Base-by-base conservation (phyloP, 2,329 filamentous ascomycete genomes). In the Diaporthe sp. region DNA sequence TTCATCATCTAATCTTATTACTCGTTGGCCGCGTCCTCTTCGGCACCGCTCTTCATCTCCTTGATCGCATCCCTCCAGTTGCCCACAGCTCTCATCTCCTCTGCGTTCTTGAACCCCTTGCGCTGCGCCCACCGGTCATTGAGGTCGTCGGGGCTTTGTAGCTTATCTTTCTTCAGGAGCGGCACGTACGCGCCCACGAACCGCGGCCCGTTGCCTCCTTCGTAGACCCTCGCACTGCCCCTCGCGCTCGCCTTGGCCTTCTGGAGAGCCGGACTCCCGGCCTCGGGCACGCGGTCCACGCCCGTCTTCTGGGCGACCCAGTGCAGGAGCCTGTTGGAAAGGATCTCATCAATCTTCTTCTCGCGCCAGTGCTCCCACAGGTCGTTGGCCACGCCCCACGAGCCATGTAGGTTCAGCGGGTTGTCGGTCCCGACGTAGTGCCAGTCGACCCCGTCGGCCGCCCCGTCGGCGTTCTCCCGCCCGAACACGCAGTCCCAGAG, bases 401-500 rank as follows among this genome's bases (percentile, higher is more conserved):
- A 82, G 1, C 93, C 93, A 79, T 91, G 92, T 82, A 93, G 92
- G 77, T 88, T 88, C 47, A 86, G 82, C 28, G 85, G 86, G 68
- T 82, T 82, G 52, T 92, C 89, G 50, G 55, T 68, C 57, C 94
- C 94, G 2, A 94, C 88, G 82, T 95, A 94, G 0, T 95, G 83
- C 96, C 97, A 99, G 25, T 92, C 82, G 73, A 98, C 81, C 0
- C 89, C 87, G 81, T 97, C 92, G 54, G 87, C 84, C 15, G 71
- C 74, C 13, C 58, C 58, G 10, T 72, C 66, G 15, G 6, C 47
- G 15, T n/a, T 74, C 10, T 52, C 77, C 77, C 75, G 73, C 78
- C 73, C 74, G 83, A 98, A 99, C 45, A 97, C 88, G 84, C 96
- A 98, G 84, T 98, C 95, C 96, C 96, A 98, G 8, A 99, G 90